A percentile compares a stretch with the other conserved stretches of the same genome.
Evolutionary conservation across 257 asterid species (phyloP).

Genomic region (Fraxinus anomala): DNA sequence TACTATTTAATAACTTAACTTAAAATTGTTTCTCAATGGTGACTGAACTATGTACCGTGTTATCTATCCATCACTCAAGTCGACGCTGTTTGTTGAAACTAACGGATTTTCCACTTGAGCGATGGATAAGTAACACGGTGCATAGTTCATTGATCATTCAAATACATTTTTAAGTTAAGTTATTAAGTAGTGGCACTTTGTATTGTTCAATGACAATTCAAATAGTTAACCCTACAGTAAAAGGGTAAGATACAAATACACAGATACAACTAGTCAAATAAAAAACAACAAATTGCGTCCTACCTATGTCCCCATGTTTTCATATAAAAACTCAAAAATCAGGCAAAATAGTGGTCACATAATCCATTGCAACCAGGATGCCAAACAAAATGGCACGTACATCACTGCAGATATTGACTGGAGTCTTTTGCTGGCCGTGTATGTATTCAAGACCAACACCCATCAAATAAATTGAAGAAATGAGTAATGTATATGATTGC

Average conservation of each 20-base stretch:
- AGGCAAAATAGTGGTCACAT: conserved; percentile 18
- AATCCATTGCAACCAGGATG: conserved; percentile 24
- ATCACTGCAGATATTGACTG: conserved; percentile 43
- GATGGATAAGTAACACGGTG: too few relatives aligned
- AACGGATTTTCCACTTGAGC: too few relatives aligned
- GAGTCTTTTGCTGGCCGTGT: conserved; percentile 48
- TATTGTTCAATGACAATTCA: too few relatives aligned
- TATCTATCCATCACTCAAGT: too few relatives aligned
- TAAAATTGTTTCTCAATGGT: too few relatives aligned
- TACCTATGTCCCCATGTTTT: conserved; percentile 15
- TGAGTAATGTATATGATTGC: neutral
- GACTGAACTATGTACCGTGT: too few relatives aligned
- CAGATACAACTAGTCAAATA: conserved; percentile 22
- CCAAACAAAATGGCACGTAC: conserved; percentile 36
- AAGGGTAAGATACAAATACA: conserved; percentile 6
- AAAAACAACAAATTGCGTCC: conserved; percentile 17
- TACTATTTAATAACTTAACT: too few relatives aligned
- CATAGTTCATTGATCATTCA: too few relatives aligned
- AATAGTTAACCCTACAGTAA: too few relatives aligned
- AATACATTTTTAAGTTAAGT: too few relatives aligned
- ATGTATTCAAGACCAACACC: conserved; percentile 36
- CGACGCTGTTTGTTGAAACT: too few relatives aligned
- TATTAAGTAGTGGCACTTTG: too few relatives aligned
- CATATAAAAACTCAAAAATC: conserved; percentile 28
- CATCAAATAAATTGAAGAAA: neutral